These are phyloP conservation scores for Chalciporus piperatus DNA, from an alignment of 768 basidiomycete genomes.

Conservation along the genomic window DNA sequence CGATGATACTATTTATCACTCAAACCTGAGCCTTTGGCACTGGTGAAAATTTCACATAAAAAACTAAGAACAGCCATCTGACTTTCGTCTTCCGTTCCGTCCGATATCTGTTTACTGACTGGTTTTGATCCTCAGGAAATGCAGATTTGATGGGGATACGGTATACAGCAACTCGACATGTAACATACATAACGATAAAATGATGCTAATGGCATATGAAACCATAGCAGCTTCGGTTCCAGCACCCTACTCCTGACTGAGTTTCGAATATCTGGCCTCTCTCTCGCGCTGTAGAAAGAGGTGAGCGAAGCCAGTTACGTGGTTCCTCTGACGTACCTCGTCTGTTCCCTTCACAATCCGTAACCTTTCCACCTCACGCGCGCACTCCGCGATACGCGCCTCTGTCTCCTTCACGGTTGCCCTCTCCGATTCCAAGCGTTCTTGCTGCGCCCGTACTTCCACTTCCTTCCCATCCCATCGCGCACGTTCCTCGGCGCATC, in stretches of 20 bases:
- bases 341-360: slow-evolving; percentile 65
- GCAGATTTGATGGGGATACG: background rate
- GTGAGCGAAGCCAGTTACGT: slow-evolving; percentile 3
- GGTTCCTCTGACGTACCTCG: slow-evolving; percentile 39
- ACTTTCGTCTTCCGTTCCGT: slow-evolving; percentile 5
- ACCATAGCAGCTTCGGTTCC: too few species aligned
- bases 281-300: slow-evolving; percentile 46
- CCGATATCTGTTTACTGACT: slow-evolving; percentile 11
- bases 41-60: slow-evolving; percentile 30
- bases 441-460: slow-evolving; percentile 44
- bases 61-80: slow-evolving; percentile 38
- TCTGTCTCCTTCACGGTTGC: slow-evolving; percentile 58
- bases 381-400: slow-evolving; percentile 63
- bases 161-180: slow-evolving; percentile 1
- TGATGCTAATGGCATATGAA: background rate
- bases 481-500: slow-evolving; percentile 52
- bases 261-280: slow-evolving; percentile 44
- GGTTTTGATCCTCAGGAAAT: slow-evolving; percentile 5
- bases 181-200: background rate
- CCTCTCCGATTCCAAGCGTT: slow-evolving; percentile 48
- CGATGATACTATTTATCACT: slow-evolving; percentile 26
- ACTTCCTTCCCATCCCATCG: slow-evolving; percentile 53
- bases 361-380: slow-evolving; percentile 68
- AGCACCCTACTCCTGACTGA: slow-evolving; percentile 22
- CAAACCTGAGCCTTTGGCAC: slow-evolving; percentile 29